phyloP scores from a whole-genome alignment of 2,329 filamentous ascomycete genomes.

The Teratosphaeria gauchensis region DNA sequence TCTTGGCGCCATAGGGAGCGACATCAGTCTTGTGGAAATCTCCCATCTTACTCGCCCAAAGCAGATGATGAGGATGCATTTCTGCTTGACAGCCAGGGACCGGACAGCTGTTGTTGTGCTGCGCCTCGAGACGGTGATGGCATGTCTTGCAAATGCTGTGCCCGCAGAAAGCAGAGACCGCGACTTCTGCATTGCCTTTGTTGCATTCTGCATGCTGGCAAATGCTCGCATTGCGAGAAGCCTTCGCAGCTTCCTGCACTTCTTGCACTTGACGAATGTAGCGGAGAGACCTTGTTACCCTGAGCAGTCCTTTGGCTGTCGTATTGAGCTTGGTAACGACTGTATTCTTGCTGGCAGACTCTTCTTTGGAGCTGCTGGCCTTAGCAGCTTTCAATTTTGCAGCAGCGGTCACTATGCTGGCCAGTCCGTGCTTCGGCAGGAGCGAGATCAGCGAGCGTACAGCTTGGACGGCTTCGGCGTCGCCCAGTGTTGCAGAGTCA shows the following conservation, averaged over 20 bases:
- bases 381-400: neutral
- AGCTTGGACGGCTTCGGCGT: constrained; percentile 20
- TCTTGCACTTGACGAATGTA: constrained; percentile 13
- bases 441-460: neutral
- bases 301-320: constrained; percentile 12
- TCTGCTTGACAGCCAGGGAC: constrained; percentile 32
- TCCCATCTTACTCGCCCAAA: constrained; percentile 30
- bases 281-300: constrained; percentile 13
- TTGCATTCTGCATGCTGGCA: neutral
- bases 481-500: constrained; percentile 14
- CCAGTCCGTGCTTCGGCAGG: neutral
- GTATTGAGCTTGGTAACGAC: constrained; percentile 9
- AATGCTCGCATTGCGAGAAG: neutral
- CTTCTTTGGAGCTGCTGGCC: neutral
- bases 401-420: neutral
- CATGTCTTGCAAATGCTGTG: constrained; percentile 42
- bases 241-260: constrained; percentile 1
- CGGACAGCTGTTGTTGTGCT: constrained; percentile 28
- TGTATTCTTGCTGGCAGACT: neutral
- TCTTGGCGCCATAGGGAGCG: constrained; percentile 35
- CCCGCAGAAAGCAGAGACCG: constrained; percentile 41
- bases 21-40: constrained; percentile 12
- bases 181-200: constrained; percentile 3
- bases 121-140: constrained; percentile 4
- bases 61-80: constrained; percentile 31